These are phyloP conservation scores for Sextonia rubra DNA, from an alignment of 164 flowering plant genomes.

Conservation along the genomic window DNA sequence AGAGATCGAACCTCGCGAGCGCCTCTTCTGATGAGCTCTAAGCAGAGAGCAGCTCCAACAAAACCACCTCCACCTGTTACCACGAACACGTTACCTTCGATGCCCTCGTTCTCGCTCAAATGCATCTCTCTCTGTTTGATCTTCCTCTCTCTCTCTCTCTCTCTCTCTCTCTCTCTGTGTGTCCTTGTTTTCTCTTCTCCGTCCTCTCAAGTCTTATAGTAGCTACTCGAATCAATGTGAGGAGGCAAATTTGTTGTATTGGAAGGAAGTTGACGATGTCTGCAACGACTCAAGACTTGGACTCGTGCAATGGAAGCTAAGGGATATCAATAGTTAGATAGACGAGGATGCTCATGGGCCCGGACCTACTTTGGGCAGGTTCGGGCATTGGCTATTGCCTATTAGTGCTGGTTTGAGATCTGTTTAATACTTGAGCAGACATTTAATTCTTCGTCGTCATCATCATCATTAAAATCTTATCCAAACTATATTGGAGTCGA, in stretches of 20 bases:
- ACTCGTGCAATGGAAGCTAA: too few relatives aligned
- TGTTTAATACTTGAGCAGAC: too few relatives aligned
- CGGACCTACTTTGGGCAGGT: too few relatives aligned
- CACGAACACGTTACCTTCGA: constrained; percentile 71
- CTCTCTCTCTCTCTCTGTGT: neutral
- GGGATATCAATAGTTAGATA: too few relatives aligned
- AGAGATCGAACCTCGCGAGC: constrained; percentile 67
- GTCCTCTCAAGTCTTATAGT: neutral
- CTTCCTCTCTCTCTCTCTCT: neutral
- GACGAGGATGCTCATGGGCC: too few relatives aligned
- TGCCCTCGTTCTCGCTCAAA: constrained; percentile 89
- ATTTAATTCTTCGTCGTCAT: too few relatives aligned
- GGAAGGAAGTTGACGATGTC: neutral
- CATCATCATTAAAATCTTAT: too few relatives aligned
- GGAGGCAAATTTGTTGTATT: neutral
- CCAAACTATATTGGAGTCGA: too few relatives aligned
- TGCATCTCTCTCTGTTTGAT: constrained; percentile 43
- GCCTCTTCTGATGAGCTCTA: constrained; percentile 70
- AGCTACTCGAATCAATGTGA: neutral
- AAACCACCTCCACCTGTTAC: constrained; percentile 92
- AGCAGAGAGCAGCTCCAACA: constrained; percentile 79
- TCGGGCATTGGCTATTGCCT: too few relatives aligned
- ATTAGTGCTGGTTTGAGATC: too few relatives aligned
- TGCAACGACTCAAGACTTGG: too few relatives aligned
- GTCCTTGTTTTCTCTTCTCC: neutral